These are phyloP conservation scores for Hyphodiscus hymeniophilus DNA, from an alignment of 495 filamentous ascomycete species.

Conservation along the genomic window DNA sequence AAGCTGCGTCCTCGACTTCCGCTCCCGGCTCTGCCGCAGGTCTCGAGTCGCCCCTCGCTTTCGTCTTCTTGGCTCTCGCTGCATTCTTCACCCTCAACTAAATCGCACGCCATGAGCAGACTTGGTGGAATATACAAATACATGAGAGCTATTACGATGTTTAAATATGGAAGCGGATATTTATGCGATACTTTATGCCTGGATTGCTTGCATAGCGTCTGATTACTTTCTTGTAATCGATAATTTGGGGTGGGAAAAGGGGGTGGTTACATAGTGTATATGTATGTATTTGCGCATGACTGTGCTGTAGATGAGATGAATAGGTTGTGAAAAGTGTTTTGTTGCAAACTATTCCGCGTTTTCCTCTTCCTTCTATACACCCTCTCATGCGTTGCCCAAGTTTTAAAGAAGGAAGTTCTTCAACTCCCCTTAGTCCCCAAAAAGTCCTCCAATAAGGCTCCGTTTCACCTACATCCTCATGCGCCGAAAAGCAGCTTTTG, in stretches of 20 bases:
- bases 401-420: no score
- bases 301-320: no score
- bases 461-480: no score
- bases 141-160: slow-evolving; percentile 3
- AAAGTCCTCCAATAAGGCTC: no score
- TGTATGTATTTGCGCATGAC: slow-evolving; percentile 3
- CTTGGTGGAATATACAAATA: no score
- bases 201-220: slow-evolving; percentile 2
- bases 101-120: background rate
- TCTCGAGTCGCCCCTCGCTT: slow-evolving; percentile 11
- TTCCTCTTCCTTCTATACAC: no score
- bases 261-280: background rate
- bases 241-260: background rate
- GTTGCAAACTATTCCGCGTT: no score
- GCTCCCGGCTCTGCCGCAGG: slow-evolving; percentile 3
- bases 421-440: no score
- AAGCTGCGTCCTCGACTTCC: background rate
- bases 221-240: slow-evolving; percentile 6
- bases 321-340: no score
- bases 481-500: no score
- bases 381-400: no score
- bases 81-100: slow-evolving; percentile 16
- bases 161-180: slow-evolving; percentile 4
- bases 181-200: no score
- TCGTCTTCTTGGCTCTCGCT: slow-evolving; percentile 16